Percentiles rank a stretch among this genome's conserved stretches.
Evolutionary conservation across 1,284 basidiomycete genomes (phyloP).

Genomic region (Ustilago bromivora): DNA sequence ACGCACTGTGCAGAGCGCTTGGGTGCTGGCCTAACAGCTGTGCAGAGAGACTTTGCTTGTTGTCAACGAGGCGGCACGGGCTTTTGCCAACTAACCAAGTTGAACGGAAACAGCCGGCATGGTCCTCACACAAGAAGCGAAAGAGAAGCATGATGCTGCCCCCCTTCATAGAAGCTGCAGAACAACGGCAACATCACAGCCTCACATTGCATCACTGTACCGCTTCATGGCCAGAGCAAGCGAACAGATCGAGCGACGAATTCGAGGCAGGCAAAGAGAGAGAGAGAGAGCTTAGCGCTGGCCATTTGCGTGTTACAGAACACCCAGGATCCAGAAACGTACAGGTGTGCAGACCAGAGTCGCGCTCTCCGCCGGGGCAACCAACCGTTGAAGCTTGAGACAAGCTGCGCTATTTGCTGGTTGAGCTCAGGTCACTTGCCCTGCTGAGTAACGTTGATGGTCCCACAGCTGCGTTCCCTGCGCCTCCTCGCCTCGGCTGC

Average conservation of each 20-base stretch:
- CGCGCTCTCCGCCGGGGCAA: constrained; percentile 3
- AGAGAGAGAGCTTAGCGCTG: constrained; percentile 5
- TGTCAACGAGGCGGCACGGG: not conserved
- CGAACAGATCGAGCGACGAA: not conserved
- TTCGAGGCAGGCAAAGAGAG: not conserved
- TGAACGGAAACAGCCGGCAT: not conserved
- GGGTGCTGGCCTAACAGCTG: not conserved
- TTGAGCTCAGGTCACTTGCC: not conserved
- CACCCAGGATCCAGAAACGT: not conserved
- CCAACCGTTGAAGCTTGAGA: not conserved
- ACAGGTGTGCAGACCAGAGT: not conserved
- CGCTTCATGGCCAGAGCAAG: not conserved
- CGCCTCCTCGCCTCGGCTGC: not conserved
- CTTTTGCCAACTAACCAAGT: not conserved
- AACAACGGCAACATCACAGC: not conserved
- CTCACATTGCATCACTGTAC: not conserved
- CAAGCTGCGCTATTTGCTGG: constrained; percentile 1
- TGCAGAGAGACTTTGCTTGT: not conserved
- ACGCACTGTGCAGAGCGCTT: not conserved
- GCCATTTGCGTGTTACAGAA: not conserved
- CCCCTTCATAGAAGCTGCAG: not conserved
- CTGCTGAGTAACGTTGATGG: not conserved
- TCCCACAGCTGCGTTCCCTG: not conserved
- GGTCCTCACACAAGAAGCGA: not conserved
- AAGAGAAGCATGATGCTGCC: not conserved